These are phyloP conservation scores for Candida nanaspora DNA, from an alignment of 805 yeast species.

Conservation along the genomic window DNA sequence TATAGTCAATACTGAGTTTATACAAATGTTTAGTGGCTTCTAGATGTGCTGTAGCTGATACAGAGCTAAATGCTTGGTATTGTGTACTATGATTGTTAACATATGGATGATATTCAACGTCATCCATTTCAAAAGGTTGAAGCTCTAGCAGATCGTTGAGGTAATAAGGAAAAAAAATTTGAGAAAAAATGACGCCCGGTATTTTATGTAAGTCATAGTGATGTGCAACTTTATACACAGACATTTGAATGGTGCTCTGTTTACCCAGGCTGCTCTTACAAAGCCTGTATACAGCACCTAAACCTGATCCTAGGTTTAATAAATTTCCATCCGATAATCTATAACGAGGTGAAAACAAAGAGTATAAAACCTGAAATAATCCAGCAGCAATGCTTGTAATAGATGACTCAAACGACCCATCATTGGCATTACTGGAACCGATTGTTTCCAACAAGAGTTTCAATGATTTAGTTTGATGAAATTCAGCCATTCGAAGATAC, in stretches of 20 bases:
- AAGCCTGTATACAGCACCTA: constrained; percentile 2
- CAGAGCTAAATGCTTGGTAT: too few species aligned
- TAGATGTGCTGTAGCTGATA: too few species aligned
- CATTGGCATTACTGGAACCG: background rate
- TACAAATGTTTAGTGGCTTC: background rate
- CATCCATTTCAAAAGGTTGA: constrained; percentile 1
- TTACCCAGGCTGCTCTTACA: background rate
- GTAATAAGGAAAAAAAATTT: constrained; percentile 10
- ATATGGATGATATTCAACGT: background rate
- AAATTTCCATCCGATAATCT: constrained; percentile 9
- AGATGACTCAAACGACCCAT: constrained; percentile 4
- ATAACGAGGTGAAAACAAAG: constrained; percentile 10
- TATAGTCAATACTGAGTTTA: background rate
- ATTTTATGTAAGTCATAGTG: constrained; percentile 2
- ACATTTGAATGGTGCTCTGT: constrained; percentile 1
- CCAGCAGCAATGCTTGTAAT: constrained; percentile 4
- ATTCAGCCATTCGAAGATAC: constrained; percentile 11
- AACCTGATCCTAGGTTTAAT: constrained; percentile 8
- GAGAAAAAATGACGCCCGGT: constrained; percentile 1
- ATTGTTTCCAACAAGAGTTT: constrained; percentile 7
- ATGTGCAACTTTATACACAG: constrained; percentile 1
- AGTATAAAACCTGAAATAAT: constrained; percentile 7
- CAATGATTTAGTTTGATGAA: constrained; percentile 12
- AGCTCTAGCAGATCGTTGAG: constrained; percentile 7
- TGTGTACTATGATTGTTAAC: too few species aligned